phyloP scores from a whole-genome alignment of 2,329 filamentous ascomycete genomes.

The Penicillium sp. region DNA sequence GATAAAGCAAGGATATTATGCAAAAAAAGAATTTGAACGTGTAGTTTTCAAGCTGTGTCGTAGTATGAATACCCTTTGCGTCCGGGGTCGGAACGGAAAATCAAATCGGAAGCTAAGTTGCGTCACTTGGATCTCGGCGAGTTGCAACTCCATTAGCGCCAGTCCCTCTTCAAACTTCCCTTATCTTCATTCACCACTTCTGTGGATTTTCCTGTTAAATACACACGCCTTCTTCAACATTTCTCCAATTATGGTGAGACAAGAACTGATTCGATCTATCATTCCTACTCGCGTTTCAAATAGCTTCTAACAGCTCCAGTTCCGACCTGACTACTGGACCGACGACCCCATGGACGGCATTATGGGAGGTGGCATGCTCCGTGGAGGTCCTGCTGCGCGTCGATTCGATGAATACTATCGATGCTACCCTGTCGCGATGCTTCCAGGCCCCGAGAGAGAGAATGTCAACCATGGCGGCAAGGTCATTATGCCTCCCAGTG shows the following conservation, averaged over 20 bases:
- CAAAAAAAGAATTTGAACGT: not conserved
- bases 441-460: constrained; percentile 82
- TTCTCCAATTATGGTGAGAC: constrained; percentile 27
- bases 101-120: constrained; percentile 36
- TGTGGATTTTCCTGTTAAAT: not conserved
- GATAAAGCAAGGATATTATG: not conserved
- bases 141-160: not conserved
- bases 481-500: constrained; percentile 94
- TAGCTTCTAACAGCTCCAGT: constrained; percentile 32
- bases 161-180: not conserved
- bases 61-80: constrained; percentile 3
- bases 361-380: constrained; percentile 55
- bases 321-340: constrained; percentile 51
- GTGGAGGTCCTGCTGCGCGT: constrained; percentile 55
- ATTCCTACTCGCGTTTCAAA: not conserved
- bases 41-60: constrained; percentile 6
- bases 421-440: constrained; percentile 93
- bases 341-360: constrained; percentile 55
- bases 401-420: constrained; percentile 99
- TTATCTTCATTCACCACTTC: not conserved
- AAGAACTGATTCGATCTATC: not conserved
- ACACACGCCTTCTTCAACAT: not conserved
- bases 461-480: constrained; percentile 96
- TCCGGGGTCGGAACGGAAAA: constrained; percentile 44
- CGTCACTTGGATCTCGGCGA: constrained; percentile 32